Base-by-base conservation (phyloP, 805 yeast species). In the Candida sakaeoensis region DNA sequence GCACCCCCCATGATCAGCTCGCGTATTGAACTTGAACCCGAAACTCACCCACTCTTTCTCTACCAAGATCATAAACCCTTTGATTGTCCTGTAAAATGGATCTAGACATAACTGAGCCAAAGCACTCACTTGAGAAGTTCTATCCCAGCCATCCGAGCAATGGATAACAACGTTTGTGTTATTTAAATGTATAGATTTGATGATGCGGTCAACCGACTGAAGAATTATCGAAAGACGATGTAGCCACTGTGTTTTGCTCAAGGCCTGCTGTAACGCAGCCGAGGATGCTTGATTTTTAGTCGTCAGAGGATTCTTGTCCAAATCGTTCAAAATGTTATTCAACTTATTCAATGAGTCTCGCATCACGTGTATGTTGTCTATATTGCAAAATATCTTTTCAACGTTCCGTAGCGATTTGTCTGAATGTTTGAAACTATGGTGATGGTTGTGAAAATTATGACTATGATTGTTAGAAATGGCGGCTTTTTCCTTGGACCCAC, bases 131-230 rank as follows among this genome's bases (percentile, higher is more conserved):
- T 93, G 98, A 0, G 97, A 79, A 0, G 99, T 93, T 42, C 99
- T 70, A 57, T 93, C 99, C 99, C 99, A 93, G 1, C 99, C 99
- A 65, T 93, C 99, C 1, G 97, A 88, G 58, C 99, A 93, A 64
- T 93, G 99, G 5, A 93, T 75, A 8, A 93, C 57, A 3, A 91
- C 73, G 57, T 91, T 95, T 14, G 93, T 84, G 46, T 81, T 79
- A 58, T 88, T 87, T 50, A 82, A 77, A 39, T 86, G 85, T 16
- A 93, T 74, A n/a, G 91, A 84, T 53, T 87, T 83, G 18, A 84
- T 79, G 34, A 93, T 75, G 25, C 85, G 72, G 41, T 85, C 90
- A 0, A 89, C 83, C 0, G 95, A 82, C 35, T 80, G 80, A 36
- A 93, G 59, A 25, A 91, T 70, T 15, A 83, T 70, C 8, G 80